Percentiles rank a stretch among this genome's conserved stretches.
Evolutionary conservation across 169 alveolate species (phyloP).

Genomic region (Cyclospora cayetanensis): DNA sequence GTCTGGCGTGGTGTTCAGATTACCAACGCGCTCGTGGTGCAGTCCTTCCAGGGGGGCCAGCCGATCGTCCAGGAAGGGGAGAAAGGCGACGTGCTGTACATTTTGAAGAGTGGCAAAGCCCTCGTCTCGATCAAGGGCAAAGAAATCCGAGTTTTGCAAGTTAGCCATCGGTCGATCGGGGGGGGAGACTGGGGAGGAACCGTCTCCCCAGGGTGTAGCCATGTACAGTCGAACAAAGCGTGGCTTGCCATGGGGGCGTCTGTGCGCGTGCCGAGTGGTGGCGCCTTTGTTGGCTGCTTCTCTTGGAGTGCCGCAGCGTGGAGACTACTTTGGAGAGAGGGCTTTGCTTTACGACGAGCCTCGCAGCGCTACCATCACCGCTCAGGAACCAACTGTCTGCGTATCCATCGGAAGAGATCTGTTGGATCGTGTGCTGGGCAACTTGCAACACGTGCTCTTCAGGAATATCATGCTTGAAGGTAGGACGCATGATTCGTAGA

Average conservation of each 20-base stretch:
- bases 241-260: no score
- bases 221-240: no score
- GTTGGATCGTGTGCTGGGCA: slow-evolving; percentile 86
- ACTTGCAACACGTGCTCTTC: slow-evolving; percentile 87
- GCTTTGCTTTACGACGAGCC: slow-evolving; percentile 93
- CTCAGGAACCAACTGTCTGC: slow-evolving; percentile 86
- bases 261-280: neutral
- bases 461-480: slow-evolving; percentile 84
- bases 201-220: no score
- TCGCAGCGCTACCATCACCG: slow-evolving; percentile 93
- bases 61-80: slow-evolving; percentile 93
- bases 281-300: slow-evolving; percentile 12
- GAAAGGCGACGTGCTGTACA: slow-evolving; percentile 90
- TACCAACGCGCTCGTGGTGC: slow-evolving; percentile 90
- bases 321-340: slow-evolving; percentile 95
- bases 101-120: slow-evolving; percentile 91
- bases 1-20: slow-evolving; percentile 62
- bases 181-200: no score
- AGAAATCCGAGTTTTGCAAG: slow-evolving; percentile 81
- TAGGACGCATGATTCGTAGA: neutral
- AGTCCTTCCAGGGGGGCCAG: slow-evolving; percentile 84
- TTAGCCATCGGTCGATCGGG: no score
- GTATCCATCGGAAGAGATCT: slow-evolving; percentile 85
- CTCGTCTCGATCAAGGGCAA: slow-evolving; percentile 84
- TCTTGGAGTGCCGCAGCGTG: slow-evolving; percentile 76